These are phyloP conservation scores for Mrakia hoshinonis DNA, from an alignment of 768 basidiomycete genomes.

Conservation along the genomic window DNA sequence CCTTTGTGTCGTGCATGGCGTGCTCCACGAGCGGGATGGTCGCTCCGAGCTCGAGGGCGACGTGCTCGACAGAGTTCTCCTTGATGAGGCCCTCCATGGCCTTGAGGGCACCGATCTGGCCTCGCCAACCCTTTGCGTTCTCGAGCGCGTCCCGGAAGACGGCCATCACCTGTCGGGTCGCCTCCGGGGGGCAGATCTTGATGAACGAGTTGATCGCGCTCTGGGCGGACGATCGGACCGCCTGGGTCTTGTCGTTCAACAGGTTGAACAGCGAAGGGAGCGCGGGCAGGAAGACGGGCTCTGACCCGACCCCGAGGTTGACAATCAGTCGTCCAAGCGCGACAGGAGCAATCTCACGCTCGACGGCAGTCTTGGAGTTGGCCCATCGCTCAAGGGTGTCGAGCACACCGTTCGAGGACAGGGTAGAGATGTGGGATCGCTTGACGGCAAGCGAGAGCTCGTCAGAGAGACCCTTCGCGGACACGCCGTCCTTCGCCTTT, in stretches of 20 bases:
- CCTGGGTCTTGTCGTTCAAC: constrained; percentile 88
- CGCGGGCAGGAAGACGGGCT: constrained; percentile 66
- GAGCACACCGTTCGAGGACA: constrained; percentile 44
- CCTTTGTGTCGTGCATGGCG: constrained; percentile 94
- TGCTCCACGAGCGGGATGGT: constrained; percentile 77
- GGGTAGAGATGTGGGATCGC: constrained; percentile 21
- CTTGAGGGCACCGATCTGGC: constrained; percentile 87
- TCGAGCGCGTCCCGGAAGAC: constrained; percentile 54
- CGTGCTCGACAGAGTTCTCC: constrained; percentile 57
- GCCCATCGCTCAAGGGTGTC: constrained; percentile 51
- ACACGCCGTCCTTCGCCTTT: constrained; percentile 23
- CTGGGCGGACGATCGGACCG: constrained; percentile 72
- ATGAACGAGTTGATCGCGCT: constrained; percentile 73
- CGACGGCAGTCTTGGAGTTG: constrained; percentile 35
- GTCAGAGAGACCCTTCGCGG: constrained; percentile 29
- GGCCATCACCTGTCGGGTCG: constrained; percentile 59
- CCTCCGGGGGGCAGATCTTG: constrained; percentile 74
- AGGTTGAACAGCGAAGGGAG: constrained; percentile 71
- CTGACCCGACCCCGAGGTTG: constrained; percentile 49
- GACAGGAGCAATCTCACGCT: constrained; percentile 41
- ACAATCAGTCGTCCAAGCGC: constrained; percentile 40
- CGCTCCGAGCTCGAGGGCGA: constrained; percentile 71
- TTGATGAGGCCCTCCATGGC: constrained; percentile 66
- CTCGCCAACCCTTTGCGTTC: constrained; percentile 74
- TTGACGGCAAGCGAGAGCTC: constrained; percentile 31